These are phyloP conservation scores for Penicillium atrosanguineum DNA, from an alignment of 495 filamentous ascomycete genomes.

Conservation along the genomic window DNA sequence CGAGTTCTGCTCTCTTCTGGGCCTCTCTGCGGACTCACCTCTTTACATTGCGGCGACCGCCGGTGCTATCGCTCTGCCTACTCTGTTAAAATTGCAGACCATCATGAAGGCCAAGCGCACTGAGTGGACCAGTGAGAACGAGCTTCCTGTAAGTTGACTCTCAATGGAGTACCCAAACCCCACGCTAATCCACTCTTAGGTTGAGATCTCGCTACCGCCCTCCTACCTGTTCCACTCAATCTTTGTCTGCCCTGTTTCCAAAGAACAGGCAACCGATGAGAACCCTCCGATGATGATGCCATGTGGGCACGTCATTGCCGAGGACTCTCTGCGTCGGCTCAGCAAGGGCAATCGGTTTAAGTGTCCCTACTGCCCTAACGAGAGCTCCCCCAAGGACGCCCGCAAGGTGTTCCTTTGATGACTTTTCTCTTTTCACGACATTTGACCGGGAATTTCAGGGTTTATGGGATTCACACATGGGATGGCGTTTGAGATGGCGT, in stretches of 20 bases:
- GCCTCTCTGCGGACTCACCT: constrained; percentile 81
- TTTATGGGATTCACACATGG: not conserved
- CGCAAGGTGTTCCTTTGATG: constrained; percentile 63
- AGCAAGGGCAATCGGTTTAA: constrained; percentile 82
- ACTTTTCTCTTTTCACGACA: not conserved
- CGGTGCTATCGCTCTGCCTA: constrained; percentile 85
- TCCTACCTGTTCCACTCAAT: constrained; percentile 92
- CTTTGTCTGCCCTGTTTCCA: constrained; percentile 95
- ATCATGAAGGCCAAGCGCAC: constrained; percentile 85
- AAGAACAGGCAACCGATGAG: constrained; percentile 87
- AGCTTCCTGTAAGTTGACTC: constrained; percentile 65
- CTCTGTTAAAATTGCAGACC: constrained; percentile 73
- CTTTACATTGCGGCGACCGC: constrained; percentile 90
- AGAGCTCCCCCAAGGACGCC: constrained; percentile 73
- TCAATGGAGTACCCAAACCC: not conserved
- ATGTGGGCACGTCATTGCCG: constrained; percentile 90
- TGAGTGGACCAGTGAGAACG: constrained; percentile 89
- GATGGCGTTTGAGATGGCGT: not conserved
- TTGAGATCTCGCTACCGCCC: constrained; percentile 84
- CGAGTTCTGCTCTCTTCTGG: constrained; percentile 92
- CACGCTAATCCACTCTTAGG: constrained; percentile 38
- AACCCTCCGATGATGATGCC: constrained; percentile 99
- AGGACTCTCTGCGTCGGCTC: constrained; percentile 73
- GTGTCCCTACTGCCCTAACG: constrained; percentile 92
- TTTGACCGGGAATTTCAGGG: not conserved